Conservation (phyloP, 352 stramenopile species). For the Phytophthora citricola region DNA sequence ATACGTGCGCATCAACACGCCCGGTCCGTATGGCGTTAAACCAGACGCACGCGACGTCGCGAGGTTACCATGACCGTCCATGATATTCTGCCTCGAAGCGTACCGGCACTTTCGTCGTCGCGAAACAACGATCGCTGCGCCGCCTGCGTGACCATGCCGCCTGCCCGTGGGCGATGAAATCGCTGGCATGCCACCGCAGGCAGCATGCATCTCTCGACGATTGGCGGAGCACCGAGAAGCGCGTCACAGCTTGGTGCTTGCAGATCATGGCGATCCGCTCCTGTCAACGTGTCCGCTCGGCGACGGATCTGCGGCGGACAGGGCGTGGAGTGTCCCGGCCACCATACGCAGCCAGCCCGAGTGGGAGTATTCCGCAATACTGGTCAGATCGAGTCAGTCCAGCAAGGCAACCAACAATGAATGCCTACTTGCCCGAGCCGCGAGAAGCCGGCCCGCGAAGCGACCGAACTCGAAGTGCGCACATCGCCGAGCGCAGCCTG, state of each 20-base stretch:
- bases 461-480: slow-evolving; percentile 46
- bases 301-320: slow-evolving; percentile 30
- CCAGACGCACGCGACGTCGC: not conserved
- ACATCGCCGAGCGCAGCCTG: slow-evolving; percentile 46
- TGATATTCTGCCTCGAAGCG: slow-evolving; percentile 1
- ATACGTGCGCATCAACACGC: slow-evolving; percentile 24
- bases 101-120: not conserved
- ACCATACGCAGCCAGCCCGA: too few relatives aligned
- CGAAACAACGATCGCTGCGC: not conserved
- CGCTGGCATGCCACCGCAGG: not conserved
- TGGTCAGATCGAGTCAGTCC: slow-evolving; percentile 12
- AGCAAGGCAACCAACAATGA: slow-evolving; percentile 24
- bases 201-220: slow-evolving; percentile 1
- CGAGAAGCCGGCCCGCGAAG: slow-evolving; percentile 23
- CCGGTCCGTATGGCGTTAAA: slow-evolving; percentile 14
- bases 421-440: slow-evolving; percentile 29
- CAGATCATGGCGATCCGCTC: slow-evolving; percentile 13
- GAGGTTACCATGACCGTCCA: too few relatives aligned
- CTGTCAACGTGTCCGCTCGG: slow-evolving; percentile 22
- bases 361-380: slow-evolving; percentile 25
- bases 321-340: slow-evolving; percentile 28
- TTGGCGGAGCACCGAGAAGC: slow-evolving; percentile 1
- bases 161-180: slow-evolving; percentile 31
- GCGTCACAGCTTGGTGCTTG: slow-evolving; percentile 32
- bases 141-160: not conserved